Evolutionary conservation across 2,329 filamentous ascomycete species (phyloP).

Genomic region (Beauveria scarabaeidicola): DNA sequence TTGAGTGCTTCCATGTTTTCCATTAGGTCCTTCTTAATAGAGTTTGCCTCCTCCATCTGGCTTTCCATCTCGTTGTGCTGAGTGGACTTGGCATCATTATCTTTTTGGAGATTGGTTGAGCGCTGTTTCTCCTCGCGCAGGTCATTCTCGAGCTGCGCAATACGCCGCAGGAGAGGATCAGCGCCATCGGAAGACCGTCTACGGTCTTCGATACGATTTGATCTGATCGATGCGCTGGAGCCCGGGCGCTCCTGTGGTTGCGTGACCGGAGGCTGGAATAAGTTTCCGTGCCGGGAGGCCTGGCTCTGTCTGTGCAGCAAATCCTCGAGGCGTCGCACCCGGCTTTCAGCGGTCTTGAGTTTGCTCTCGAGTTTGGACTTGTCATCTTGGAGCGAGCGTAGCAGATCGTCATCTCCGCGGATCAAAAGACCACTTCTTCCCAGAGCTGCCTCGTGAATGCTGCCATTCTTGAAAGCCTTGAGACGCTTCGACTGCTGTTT

Average conservation of each 20-base stretch:
- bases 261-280: slow-evolving; percentile 43
- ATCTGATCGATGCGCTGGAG: slow-evolving; percentile 40
- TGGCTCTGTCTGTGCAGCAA: slow-evolving; percentile 76
- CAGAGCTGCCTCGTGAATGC: slow-evolving; percentile 81
- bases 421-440: slow-evolving; percentile 80
- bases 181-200: slow-evolving; percentile 38
- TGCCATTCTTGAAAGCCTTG: slow-evolving; percentile 94
- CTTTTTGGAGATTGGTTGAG: slow-evolving; percentile 58
- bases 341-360: slow-evolving; percentile 75
- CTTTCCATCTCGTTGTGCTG: slow-evolving; percentile 54
- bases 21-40: slow-evolving; percentile 87
- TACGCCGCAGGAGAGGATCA: slow-evolving; percentile 38
- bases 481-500: slow-evolving; percentile 79
- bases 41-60: slow-evolving; percentile 76
- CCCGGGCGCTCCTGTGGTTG: slow-evolving; percentile 42
- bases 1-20: slow-evolving; percentile 91
- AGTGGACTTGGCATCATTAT: slow-evolving; percentile 50
- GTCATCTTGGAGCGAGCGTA: slow-evolving; percentile 70
- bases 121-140: slow-evolving; percentile 64
- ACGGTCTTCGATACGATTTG: slow-evolving; percentile 35
- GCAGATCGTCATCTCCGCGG: slow-evolving; percentile 77
- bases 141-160: slow-evolving; percentile 67
- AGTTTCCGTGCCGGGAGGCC: slow-evolving; percentile 43
- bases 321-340: slow-evolving; percentile 85
- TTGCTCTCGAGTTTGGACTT: slow-evolving; percentile 67